Evolutionary conservation across 805 yeast genomes (phyloP).

Genomic region (Groenewaldozyma salmanticensis): DNA sequence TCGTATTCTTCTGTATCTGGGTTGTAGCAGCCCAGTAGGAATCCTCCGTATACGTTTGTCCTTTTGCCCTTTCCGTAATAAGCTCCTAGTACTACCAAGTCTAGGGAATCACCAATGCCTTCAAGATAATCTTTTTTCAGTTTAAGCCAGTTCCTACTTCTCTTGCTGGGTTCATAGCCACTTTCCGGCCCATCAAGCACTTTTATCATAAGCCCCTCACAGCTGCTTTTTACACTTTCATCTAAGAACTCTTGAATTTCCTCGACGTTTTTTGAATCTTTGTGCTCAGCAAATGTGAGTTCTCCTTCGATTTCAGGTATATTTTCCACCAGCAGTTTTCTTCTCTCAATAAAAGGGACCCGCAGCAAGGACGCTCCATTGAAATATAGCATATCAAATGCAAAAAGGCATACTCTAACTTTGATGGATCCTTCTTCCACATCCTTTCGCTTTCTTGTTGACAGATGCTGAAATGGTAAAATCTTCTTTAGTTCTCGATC

Average conservation of each 20-base stretch:
- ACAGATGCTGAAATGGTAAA: slow-evolving; percentile 84
- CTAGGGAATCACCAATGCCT: slow-evolving; percentile 94
- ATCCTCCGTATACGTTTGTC: slow-evolving; percentile 93
- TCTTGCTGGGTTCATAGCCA: slow-evolving; percentile 84
- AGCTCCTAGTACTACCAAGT: slow-evolving; percentile 88
- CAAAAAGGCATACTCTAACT: slow-evolving; percentile 86
- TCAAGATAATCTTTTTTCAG: slow-evolving; percentile 89
- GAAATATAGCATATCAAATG: slow-evolving; percentile 72
- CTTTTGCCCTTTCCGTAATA: slow-evolving; percentile 90
- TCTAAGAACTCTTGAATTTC: slow-evolving; percentile 81
- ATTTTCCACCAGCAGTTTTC: slow-evolving; percentile 47
- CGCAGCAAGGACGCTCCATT: slow-evolving; percentile 66
- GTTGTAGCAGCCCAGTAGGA: slow-evolving; percentile 81
- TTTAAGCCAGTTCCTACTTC: slow-evolving; percentile 93
- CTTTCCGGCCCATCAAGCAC: slow-evolving; percentile 73
- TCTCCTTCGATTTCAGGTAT: slow-evolving; percentile 61
- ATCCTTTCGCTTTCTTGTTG: slow-evolving; percentile 90
- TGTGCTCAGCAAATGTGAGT: slow-evolving; percentile 67
- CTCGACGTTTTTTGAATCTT: slow-evolving; percentile 56
- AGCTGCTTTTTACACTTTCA: slow-evolving; percentile 76
- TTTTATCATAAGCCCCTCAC: slow-evolving; percentile 96
- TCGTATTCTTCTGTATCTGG: slow-evolving; percentile 88
- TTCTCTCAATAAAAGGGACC: slow-evolving; percentile 58
- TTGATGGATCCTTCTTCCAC: slow-evolving; percentile 81
- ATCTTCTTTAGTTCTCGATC: slow-evolving; percentile 69